Percentiles rank a stretch among this genome's conserved stretches.
phyloP scores from a whole-genome alignment of 2,329 filamentous ascomycete species.

The Botryosphaeria dothidea region DNA sequence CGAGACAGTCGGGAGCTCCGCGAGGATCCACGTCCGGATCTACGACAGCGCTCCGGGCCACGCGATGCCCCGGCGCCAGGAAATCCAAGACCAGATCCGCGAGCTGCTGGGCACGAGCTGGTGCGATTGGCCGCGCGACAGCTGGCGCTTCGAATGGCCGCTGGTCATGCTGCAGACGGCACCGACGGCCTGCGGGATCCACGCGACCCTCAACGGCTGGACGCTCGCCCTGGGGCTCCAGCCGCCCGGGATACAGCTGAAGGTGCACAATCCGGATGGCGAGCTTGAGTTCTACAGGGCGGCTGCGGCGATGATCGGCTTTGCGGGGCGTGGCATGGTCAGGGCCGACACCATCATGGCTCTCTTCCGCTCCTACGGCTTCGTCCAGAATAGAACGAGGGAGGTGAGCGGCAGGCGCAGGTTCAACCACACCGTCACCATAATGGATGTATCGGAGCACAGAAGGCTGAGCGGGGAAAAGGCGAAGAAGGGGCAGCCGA shows the following conservation, averaged over 20 bases:
- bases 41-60: no score
- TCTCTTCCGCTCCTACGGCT: background rate
- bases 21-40: no score
- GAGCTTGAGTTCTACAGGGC: background rate
- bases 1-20: no score
- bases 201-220: slow-evolving; percentile 26
- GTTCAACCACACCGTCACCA: background rate
- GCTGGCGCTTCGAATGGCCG: background rate
- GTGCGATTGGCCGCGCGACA: no score
- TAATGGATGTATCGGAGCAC: background rate
- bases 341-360: background rate
- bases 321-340: background rate
- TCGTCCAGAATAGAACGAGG: background rate
- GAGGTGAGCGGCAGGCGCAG: background rate
- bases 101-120: no score
- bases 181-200: slow-evolving; percentile 20
- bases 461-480: background rate
- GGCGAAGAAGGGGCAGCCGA: background rate
- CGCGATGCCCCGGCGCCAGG: no score
- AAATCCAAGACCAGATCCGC: no score
- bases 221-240: slow-evolving; percentile 22
- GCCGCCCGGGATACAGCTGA: background rate
- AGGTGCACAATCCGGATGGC: background rate
- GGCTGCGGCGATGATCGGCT: background rate
- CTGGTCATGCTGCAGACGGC: background rate